Conservation (phyloP, 768 basidiomycete genomes). For the Pleurotus ostreatus region DNA sequence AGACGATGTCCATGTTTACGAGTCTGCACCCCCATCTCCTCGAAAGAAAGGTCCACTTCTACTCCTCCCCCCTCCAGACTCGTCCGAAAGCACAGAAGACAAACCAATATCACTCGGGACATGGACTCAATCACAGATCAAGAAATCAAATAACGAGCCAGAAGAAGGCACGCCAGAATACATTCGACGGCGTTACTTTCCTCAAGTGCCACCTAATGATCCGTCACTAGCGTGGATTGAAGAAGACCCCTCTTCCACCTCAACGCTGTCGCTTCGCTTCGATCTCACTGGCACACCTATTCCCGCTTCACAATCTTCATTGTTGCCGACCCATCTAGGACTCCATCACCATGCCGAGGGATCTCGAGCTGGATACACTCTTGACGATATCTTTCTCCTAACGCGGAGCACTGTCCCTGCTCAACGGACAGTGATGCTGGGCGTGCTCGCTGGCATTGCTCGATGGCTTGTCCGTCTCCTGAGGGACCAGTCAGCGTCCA, state of each 20-base stretch:
- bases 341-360: conserved; percentile 89
- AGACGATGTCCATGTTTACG: conserved; percentile 77
- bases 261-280: conserved; percentile 55
- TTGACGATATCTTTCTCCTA: conserved; percentile 80
- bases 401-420: conserved; percentile 78
- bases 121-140: not conserved
- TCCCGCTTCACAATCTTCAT: conserved; percentile 44
- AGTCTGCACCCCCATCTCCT: conserved; percentile 77
- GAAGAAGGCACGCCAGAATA: conserved; percentile 79
- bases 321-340: conserved; percentile 79
- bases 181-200: conserved; percentile 83
- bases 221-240: conserved; percentile 82
- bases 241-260: conserved; percentile 21
- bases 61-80: conserved; percentile 48
- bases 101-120: conserved; percentile 9
- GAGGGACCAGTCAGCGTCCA: conserved; percentile 12
- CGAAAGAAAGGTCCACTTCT: conserved; percentile 45
- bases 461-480: not conserved
- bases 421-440: conserved; percentile 80
- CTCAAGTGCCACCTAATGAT: conserved; percentile 60
- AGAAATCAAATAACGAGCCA: conserved; percentile 21
- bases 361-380: conserved; percentile 78
- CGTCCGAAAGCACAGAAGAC: conserved; percentile 28
- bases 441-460: conserved; percentile 60
- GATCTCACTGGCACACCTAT: conserved; percentile 74